Conservation (phyloP, 2,329 filamentous ascomycete genomes). For the Colletotrichum tamarilloi region DNA sequence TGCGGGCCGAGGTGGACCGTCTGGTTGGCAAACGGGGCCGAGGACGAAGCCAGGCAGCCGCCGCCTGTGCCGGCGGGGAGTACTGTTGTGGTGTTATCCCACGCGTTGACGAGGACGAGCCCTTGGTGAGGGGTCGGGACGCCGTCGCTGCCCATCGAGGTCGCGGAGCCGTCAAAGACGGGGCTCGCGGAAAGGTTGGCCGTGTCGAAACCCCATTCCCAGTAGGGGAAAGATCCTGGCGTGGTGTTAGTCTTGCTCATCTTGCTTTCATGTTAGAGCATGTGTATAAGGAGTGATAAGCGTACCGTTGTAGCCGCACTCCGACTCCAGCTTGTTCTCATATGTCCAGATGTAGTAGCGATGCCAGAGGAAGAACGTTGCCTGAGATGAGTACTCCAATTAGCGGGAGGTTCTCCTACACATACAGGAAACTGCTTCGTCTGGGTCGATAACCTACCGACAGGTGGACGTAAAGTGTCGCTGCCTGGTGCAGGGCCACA, state of each 20-base stretch:
- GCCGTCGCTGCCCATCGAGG: conserved; percentile 51
- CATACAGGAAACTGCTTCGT: background rate
- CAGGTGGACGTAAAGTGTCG: background rate
- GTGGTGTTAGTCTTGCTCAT: background rate
- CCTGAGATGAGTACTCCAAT: background rate
- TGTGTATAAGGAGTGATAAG: background rate
- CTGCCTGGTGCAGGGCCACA: conserved; percentile 15
- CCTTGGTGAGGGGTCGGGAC: conserved; percentile 42
- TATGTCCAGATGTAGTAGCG: conserved; percentile 38
- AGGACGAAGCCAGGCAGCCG: conserved; percentile 48
- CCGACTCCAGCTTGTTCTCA: conserved; percentile 38
- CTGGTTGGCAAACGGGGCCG: conserved; percentile 51
- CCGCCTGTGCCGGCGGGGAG: conserved; percentile 60
- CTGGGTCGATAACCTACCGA: background rate
- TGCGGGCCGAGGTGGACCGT: conserved; percentile 51
- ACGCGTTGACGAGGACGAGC: conserved; percentile 20
- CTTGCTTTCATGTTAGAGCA: background rate
- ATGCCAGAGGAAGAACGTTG: conserved; percentile 38
- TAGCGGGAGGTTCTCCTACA: background rate
- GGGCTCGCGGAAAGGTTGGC: conserved; percentile 44
- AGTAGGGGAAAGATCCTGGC: conserved; percentile 33
- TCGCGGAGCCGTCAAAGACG: conserved; percentile 53
- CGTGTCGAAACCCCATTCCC: conserved; percentile 37
- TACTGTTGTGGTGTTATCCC: conserved; percentile 38
- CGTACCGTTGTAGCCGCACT: conserved; percentile 39